These are phyloP conservation scores for Stagonosporopsis cucurbitacearum DNA, from an alignment of 2,329 filamentous ascomycete genomes.

Conservation along the genomic window DNA sequence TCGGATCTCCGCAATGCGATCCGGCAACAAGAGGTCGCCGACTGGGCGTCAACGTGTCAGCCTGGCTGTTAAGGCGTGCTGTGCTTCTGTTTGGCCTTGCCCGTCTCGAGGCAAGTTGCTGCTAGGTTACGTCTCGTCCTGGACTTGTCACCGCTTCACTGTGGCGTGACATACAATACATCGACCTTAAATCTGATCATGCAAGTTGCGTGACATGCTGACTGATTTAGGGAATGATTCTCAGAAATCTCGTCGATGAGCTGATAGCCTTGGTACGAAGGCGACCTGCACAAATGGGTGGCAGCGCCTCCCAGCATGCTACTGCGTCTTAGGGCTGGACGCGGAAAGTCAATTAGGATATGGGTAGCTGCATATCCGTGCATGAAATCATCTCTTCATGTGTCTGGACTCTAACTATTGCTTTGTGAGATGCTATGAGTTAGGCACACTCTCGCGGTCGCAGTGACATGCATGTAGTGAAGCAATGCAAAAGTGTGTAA, in stretches of 20 bases:
- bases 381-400: not conserved
- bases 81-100: conserved; percentile 1
- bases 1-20: conserved; percentile 35
- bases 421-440: no score
- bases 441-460: no score
- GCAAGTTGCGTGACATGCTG: not conserved
- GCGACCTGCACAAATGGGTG: not conserved
- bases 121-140: not conserved
- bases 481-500: not conserved
- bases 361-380: not conserved
- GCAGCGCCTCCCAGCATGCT: not conserved
- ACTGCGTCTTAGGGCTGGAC: no score
- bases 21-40: conserved; percentile 23
- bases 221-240: not conserved
- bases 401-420: no score
- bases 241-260: not conserved
- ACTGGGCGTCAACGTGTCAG: conserved; percentile 13
- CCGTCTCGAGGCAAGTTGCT: not conserved
- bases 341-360: not conserved
- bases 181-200: no score
- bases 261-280: not conserved
- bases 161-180: not conserved
- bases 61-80: conserved; percentile 12
- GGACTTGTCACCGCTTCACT: not conserved
- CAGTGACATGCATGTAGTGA: not conserved